Base-by-base conservation (phyloP, 345 rosid genomes). In the Dipteronia dyeriana region DNA sequence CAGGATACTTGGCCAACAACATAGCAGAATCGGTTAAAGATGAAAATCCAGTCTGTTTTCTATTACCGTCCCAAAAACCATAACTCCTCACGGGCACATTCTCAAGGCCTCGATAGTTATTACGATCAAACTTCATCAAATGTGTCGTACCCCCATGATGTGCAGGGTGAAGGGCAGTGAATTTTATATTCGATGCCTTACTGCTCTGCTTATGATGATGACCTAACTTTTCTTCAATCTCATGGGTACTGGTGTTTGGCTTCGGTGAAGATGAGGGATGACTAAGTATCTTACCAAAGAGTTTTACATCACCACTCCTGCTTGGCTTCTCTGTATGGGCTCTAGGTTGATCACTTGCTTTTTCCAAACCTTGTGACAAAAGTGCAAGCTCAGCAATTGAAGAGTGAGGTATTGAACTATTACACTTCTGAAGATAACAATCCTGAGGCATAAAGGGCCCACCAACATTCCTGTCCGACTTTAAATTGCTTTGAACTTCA, bases 11-110 rank as follows among this genome's bases (percentile, higher is more conserved):
- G 9, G 98, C 91, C 79, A 93, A 71, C 38, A 92, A 83, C 39
- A 86, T 74, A 25, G 94, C 84, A 1, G 98, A 92, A 83, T 92
- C 97, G 1, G 98, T 94, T 77, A 92, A 74, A n/a, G 96, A 80
- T 25, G 94, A 68, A 81, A 86, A 82, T 74, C 97, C 94, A 2
- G 95, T 91, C 70, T 86, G 97, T 51, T 91, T 91, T 84, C 87
- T 86, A 76, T 76, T 91, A 75, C 97, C 97, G 81, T 94, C 97
- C 98, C 99, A 94, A 76, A 86, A 90, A 2, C 97, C 91, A 41
- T 90, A 89, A 80, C 91, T 89, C 72, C 85, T 90, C 74, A 82
- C 68, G 4, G 97, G 94, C 74, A 82, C 86, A 83, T 87, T 90
- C 79, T 94, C 93, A 26, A 82, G 84, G 38, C 83, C 87, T 72